Conservation (phyloP, 306 rosid species). For the Oemleria cerasiformis region DNA sequence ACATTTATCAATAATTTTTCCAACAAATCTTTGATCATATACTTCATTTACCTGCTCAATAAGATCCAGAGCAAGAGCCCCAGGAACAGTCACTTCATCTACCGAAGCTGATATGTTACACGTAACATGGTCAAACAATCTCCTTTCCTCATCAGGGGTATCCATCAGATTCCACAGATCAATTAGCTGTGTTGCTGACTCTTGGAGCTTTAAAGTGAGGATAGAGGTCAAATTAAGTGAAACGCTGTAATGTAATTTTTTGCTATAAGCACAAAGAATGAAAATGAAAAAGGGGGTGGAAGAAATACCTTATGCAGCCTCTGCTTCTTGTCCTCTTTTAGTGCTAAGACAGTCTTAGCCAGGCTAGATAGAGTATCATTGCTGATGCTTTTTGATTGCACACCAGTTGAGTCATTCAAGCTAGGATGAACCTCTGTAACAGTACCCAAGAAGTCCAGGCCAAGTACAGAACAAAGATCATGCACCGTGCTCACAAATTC, state of each 20-base stretch:
- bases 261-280: neutral
- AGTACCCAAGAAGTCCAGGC: slow-evolving; percentile 91
- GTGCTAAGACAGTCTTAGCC: slow-evolving; percentile 68
- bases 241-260: neutral
- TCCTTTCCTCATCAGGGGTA: slow-evolving; percentile 83
- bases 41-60: slow-evolving; percentile 68
- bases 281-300: neutral
- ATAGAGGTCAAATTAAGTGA: slow-evolving; percentile 17
- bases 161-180: slow-evolving; percentile 99
- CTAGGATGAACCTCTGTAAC: slow-evolving; percentile 98
- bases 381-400: slow-evolving; percentile 95
- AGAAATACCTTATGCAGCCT: slow-evolving; percentile 63
- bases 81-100: slow-evolving; percentile 96
- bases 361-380: slow-evolving; percentile 83
- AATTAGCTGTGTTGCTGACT: slow-evolving; percentile 78
- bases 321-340: slow-evolving; percentile 77
- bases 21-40: slow-evolving; percentile 13
- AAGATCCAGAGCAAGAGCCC: slow-evolving; percentile 90
- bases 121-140: slow-evolving; percentile 88
- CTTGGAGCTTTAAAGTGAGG: slow-evolving; percentile 76
- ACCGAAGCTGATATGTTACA: slow-evolving; percentile 93
- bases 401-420: slow-evolving; percentile 82
- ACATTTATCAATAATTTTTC: slow-evolving; percentile 10
- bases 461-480: slow-evolving; percentile 95
- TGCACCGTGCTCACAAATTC: slow-evolving; percentile 87